These are phyloP conservation scores for Grifola frondosa DNA, from an alignment of 1,284 basidiomycete genomes.

Conservation along the genomic window DNA sequence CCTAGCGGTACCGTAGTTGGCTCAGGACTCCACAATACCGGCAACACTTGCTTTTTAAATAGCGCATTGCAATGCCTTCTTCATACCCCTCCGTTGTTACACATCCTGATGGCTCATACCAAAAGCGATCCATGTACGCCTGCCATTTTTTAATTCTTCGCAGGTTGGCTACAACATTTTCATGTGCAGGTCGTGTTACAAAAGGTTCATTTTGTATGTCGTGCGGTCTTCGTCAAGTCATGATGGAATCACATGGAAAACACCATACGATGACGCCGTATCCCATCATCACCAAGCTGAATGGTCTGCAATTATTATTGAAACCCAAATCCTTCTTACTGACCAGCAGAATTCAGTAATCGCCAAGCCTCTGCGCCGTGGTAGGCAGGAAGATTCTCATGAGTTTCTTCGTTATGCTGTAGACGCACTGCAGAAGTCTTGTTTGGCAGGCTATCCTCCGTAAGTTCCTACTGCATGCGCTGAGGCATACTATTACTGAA, in stretches of 20 bases:
- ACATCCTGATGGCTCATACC: constrained; percentile 60
- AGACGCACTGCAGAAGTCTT: constrained; percentile 88
- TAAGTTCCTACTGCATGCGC: constrained; percentile 46
- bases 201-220: constrained; percentile 71
- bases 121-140: constrained; percentile 37
- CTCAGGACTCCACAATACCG: constrained; percentile 83
- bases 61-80: constrained; percentile 92
- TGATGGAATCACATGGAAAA: constrained; percentile 48
- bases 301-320: constrained; percentile 48
- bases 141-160: neutral
- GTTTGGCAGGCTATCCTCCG: constrained; percentile 72
- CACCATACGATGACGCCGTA: constrained; percentile 57
- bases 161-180: constrained; percentile 14
- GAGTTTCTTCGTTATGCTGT: constrained; percentile 96
- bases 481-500: constrained; percentile 5
- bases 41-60: constrained; percentile 98
- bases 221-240: constrained; percentile 63
- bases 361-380: constrained; percentile 86
- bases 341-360: too few relatives aligned
- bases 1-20: constrained; percentile 48
- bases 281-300: constrained; percentile 63
- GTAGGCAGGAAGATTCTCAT: constrained; percentile 97
- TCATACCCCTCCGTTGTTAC: constrained; percentile 89
- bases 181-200: constrained; percentile 50
- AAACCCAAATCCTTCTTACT: too few relatives aligned